Conservation (phyloP, 164 flowering plant genomes). For the Buxus sempervirens region DNA sequence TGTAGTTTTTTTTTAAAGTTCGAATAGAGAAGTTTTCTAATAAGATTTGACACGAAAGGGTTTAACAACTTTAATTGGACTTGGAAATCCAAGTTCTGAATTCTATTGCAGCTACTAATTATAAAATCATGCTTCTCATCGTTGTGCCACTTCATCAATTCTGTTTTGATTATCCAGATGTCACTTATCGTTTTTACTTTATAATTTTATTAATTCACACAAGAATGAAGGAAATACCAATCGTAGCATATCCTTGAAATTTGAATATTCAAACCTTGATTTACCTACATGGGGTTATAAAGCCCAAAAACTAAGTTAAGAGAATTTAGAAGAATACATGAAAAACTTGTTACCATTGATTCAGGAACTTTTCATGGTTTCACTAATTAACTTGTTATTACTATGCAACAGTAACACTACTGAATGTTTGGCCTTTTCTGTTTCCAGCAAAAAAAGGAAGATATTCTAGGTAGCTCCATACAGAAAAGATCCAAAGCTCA, state of each 20-base stretch:
- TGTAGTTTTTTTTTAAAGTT: conserved; percentile 1
- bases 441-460: conserved; percentile 59
- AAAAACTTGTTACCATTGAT: background rate
- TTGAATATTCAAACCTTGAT: background rate
- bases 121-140: no score
- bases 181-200: no score
- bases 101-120: no score
- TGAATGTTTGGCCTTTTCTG: conserved; percentile 1
- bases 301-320: background rate
- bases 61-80: no score
- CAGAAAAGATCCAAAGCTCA: conserved; percentile 83
- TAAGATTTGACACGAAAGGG: no score
- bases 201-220: no score
- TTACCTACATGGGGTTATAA: background rate
- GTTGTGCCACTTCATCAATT: no score
- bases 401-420: background rate
- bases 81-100: no score
- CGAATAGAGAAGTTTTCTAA: no score
- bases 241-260: no score
- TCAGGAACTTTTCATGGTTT: background rate
- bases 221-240: no score
- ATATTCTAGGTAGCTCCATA: conserved; percentile 46
- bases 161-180: no score
- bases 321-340: background rate
- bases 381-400: background rate